Evolutionary conservation across 257 asterid genomes (phyloP), one percentile per base, ranked within the genome.

Genomic region (Gentiana dahurica): DNA sequence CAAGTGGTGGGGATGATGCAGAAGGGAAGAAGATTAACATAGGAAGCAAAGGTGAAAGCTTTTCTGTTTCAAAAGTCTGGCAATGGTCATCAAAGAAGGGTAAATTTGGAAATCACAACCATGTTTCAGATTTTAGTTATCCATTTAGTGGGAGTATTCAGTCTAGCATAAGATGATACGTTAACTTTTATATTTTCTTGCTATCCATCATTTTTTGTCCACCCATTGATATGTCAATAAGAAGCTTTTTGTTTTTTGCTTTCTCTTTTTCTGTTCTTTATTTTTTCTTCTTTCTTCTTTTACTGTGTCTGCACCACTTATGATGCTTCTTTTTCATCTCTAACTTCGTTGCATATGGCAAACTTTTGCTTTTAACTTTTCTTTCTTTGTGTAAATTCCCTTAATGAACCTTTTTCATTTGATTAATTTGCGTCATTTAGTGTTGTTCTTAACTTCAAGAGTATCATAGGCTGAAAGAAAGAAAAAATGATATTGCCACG

Each of bases 41-140:
- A 12, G 68, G 78, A 72, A 69, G 75, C 50, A 63, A 78, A 73
- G 81, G 84, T 6, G 94, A 84, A 33, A 84, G 94, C 55, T 79
- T 66, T 61, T 84, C 94, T 51, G 79, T 80, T 45, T 83, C 88
- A 54, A 83, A 80, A 76, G 78, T 83, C 55, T 80, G 93, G 93
- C 75, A 80, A 0, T 83, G 93, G 93, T 75, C 93, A 24, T 81
- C 96, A 72, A 91, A 81, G 77, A 83, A 85, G 70, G 89, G 82
- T 73, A 84, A 77, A 71, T 72, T 78, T 62, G 69, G 75, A 44
- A 68, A 57, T 68, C 64, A 67, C 36, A 58, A 74, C 65, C 73
- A 65, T 55, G 66, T 73, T 71, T 59, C 85, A 48, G 62, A 69
- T 81, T 73, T 66, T 58, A 71, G 70, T 55, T 71, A 73, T 38